Evolutionary conservation across 2,329 filamentous ascomycete species (phyloP), one percentile per base, ranked within the genome.

Genomic region (Alternaria novae-zelandiae): DNA sequence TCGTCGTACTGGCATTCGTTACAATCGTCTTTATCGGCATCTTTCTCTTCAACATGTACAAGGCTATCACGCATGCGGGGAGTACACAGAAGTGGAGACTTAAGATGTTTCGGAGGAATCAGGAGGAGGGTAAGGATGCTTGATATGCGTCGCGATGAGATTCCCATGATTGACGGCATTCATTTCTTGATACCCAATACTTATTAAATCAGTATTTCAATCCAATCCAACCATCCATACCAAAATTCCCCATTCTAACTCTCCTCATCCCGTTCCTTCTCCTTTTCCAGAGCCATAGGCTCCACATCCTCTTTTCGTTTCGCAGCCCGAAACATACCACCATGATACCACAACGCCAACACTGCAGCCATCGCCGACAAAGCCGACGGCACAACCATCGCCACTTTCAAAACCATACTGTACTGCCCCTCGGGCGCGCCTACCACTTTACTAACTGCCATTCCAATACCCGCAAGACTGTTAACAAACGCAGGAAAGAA

Each of bases 391-490:
- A 77, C 71, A 23, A 79, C 78, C 4, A 82, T 76, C 0, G 81
- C 83, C 4, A 80, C 71, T 11, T 79, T 73, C 6, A 82, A 82
- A 20, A 83, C 84, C 36, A 83, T 75, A 44, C 69, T 74, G 36
- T 72, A 75, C 45, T 72, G 70, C 54, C 84, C 83, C 11, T 75
- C 80, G 63, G 86, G 86, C 5, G 87, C 80, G 66, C 82, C 83
- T 5, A 85, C 78, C 8, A 17, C 36, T 41, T 41, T 41, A 41
- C 36, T 41, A 6, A 87, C 66, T 1, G 85, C 85, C 2, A 82
- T 83, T 7, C 87, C 78, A 26, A 87, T 66, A 2, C 86, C 86
- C 6, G 84, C 85, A 13, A 84, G 66, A 13, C 82, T 83, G 70
- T 86, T 86, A 55, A 86, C 62, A 57, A 72, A 50, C 15, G 71